These are phyloP conservation scores for Cruciata laevipes DNA, from an alignment of 257 asterid species.

Conservation along the genomic window DNA sequence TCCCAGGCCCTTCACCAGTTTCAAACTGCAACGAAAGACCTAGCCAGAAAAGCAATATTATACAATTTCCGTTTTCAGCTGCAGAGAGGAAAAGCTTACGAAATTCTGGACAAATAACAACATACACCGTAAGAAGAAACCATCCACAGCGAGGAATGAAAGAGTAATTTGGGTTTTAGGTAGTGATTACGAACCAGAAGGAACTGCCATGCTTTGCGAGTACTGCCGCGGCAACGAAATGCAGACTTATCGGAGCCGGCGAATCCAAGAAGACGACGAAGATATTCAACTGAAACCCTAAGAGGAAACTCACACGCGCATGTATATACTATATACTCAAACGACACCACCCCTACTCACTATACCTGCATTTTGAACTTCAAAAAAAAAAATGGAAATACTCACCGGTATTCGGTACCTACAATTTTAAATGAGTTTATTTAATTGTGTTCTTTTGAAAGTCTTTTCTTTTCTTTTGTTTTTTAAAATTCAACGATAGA, in stretches of 20 bases:
- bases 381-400: no score
- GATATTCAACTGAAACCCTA: not conserved
- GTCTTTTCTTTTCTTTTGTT: no score
- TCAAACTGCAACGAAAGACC: not conserved
- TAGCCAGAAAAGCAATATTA: not conserved
- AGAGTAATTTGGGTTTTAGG: not conserved
- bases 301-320: no score
- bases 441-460: no score
- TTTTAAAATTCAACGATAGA: no score
- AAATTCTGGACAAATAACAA: not conserved
- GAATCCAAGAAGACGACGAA: not conserved
- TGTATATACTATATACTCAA: no score
- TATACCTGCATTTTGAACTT: not conserved
- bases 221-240: not conserved
- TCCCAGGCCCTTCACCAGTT: slow-evolving; percentile 4
- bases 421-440: no score
- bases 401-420: no score
- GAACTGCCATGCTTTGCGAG: not conserved
- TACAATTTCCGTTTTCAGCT: not conserved
- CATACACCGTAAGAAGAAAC: not conserved
- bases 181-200: not conserved
- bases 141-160: not conserved
- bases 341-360: not conserved
- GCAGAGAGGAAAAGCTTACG: not conserved
- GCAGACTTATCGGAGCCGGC: not conserved